Evolutionary conservation across 306 rosid species (phyloP).

Genomic region (Begonia masoniana): DNA sequence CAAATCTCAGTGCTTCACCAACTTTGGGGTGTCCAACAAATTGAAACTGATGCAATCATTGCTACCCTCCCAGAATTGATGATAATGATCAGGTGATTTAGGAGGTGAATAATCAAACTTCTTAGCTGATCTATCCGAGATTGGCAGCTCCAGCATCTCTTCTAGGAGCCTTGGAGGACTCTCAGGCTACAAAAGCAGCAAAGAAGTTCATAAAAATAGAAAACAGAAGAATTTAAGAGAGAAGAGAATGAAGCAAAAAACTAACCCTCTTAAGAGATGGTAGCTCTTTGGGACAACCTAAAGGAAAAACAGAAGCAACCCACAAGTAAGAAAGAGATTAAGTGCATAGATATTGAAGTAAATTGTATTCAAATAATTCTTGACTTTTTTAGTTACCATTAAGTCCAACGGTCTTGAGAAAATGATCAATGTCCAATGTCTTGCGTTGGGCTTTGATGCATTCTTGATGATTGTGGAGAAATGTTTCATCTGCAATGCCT

Average conservation of each 20-base stretch:
- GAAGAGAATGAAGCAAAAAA: not conserved
- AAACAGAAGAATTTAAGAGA: not conserved
- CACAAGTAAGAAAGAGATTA: too few species aligned
- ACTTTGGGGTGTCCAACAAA: conserved; percentile 38
- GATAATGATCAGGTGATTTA: conserved; percentile 13
- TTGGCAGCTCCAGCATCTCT: conserved; percentile 25
- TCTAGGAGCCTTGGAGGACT: conserved; percentile 14
- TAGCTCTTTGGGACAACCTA: conserved; percentile 24
- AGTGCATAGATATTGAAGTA: not conserved
- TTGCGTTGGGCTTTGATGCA: conserved; percentile 34
- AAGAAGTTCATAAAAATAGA: not conserved
- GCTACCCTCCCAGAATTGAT: conserved; percentile 24
- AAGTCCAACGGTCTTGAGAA: conserved; percentile 35
- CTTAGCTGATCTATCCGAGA: conserved; percentile 12
- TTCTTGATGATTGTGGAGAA: conserved; percentile 33
- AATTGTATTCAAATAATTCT: not conserved
- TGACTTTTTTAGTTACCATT: conserved; percentile 14
- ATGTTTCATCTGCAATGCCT: conserved; percentile 34
- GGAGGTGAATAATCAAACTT: conserved; percentile 11
- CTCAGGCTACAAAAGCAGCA: conserved; percentile 17
- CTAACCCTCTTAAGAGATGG: conserved; percentile 24
- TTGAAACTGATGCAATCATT: conserved; percentile 21
- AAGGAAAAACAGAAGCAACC: not conserved
- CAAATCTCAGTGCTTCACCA: not conserved
- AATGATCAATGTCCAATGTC: conserved; percentile 18